Evolutionary conservation across 2,329 filamentous ascomycete species (phyloP), one percentile per base, ranked within the genome.

Genomic region (Ophiocordyceps polyrhachis-furcata): DNA sequence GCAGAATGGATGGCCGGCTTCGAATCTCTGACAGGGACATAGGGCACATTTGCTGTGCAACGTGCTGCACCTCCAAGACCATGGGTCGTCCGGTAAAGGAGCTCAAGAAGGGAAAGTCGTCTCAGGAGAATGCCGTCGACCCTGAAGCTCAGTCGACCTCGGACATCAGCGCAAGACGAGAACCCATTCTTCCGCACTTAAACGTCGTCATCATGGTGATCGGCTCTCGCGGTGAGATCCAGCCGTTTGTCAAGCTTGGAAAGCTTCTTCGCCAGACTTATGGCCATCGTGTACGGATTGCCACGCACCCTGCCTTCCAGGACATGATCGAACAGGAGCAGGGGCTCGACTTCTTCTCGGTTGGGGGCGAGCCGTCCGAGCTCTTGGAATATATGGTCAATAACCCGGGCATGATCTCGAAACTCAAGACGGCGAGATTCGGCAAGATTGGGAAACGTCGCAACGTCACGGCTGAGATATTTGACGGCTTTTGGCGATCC

Each of bases 371-470:
- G 52, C 84, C 84, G 2, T 76, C 79, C 0, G 82, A 88, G 58
- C 66, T 91, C 1, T 89, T 89, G 84, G 79, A 81, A 0, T 89
- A 87, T 58, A 89, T 91, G 84, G 82, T 88, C 31, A 86, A 86
- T 62, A 87, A 89, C 53, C 82, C 76, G 0, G 82, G 83, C 4
- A 68, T 89, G 58, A 81, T 91, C 2, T 83, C 84, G 0, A 81
- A 72, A 1, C 63, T 88, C 21, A 75, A 83, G 49, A 81, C 80
- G 0, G 73, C 89, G 45, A 79, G 75, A 49, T 73, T 77, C 2
- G 83, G 83, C 4, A 83, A 89, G 51, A 79, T 89, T 47, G 74
- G 77, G 0, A 67, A 70, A 21, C 67, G 81, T 28, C 67, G 84
- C 37, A 69, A 73, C 5, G 72, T 75, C 42, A 88, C 89, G 80